These are phyloP conservation scores for Pseudonitzschia delicatissima DNA, from an alignment of 108 stramenopile species.

Conservation along the genomic window DNA sequence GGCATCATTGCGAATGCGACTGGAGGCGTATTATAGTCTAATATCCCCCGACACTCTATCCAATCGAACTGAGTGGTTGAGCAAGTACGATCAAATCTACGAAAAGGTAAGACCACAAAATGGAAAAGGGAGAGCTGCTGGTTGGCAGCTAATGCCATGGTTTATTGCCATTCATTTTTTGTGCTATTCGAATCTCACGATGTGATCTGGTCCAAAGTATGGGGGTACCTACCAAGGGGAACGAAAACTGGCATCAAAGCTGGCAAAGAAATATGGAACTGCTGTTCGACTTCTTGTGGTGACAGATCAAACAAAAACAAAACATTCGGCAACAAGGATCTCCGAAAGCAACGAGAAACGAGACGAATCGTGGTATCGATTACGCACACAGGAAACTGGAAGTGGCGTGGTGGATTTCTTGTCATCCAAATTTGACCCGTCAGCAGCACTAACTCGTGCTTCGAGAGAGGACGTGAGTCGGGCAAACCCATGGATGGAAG, in stretches of 20 bases:
- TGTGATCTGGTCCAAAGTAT: slow-evolving; percentile 25
- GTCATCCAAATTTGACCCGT: slow-evolving; percentile 60
- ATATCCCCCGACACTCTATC: slow-evolving; percentile 61
- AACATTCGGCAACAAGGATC: not conserved
- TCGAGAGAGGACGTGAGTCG: slow-evolving; percentile 18
- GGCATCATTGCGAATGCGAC: slow-evolving; percentile 66
- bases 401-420: slow-evolving; percentile 61
- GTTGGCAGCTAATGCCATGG: not conserved
- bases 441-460: slow-evolving; percentile 29
- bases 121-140: not conserved
- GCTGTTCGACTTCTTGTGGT: slow-evolving; percentile 53
- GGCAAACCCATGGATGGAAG: slow-evolving; percentile 42
- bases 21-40: slow-evolving; percentile 82
- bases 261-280: slow-evolving; percentile 76
- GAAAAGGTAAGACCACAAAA: slow-evolving; percentile 18
- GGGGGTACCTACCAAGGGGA: slow-evolving; percentile 76
- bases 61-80: slow-evolving; percentile 52
- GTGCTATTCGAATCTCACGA: not conserved
- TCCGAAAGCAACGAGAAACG: slow-evolving; percentile 14
- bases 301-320: slow-evolving; percentile 13
- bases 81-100: slow-evolving; percentile 71
- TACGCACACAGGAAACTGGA: slow-evolving; percentile 30
- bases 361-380: slow-evolving; percentile 53
- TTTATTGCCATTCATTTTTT: not conserved
- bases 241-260: slow-evolving; percentile 53